Percentiles rank a stretch among this genome's conserved stretches.
These are phyloP conservation scores for Thalassiosira pacifica DNA, from an alignment of 352 stramenopile species.

Conservation along the genomic window DNA sequence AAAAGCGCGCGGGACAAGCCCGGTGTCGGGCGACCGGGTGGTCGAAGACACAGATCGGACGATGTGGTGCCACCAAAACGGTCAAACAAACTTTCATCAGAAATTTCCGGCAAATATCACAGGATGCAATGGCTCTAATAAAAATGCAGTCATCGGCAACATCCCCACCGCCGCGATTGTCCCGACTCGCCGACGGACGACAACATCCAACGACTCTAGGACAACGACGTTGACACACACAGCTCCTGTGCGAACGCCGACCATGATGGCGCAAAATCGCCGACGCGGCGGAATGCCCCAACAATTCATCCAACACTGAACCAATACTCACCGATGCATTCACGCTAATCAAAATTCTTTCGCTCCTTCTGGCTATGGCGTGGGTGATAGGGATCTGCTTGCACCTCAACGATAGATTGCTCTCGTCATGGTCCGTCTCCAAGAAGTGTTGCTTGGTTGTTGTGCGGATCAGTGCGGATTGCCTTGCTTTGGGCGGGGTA, in stretches of 20 bases:
- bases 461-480: too few relatives aligned
- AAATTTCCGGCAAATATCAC: too few relatives aligned
- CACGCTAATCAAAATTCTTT: neutral
- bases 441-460: neutral
- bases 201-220: neutral
- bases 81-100: too few relatives aligned
- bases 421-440: neutral
- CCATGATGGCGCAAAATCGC: neutral
- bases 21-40: too few relatives aligned
- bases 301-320: neutral
- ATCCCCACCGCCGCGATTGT: too few relatives aligned
- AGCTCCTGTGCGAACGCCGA: neutral
- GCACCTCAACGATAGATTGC: neutral
- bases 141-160: too few relatives aligned
- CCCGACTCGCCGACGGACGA: neutral
- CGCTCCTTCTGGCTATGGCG: neutral
- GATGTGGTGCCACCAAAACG: too few relatives aligned
- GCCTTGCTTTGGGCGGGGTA: too few relatives aligned
- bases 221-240: neutral
- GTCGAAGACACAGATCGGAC: too few relatives aligned
- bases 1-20: too few relatives aligned
- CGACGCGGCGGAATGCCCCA: neutral
- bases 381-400: neutral
- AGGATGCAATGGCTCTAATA: too few relatives aligned
- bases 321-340: neutral